phyloP scores from a whole-genome alignment of 2,329 filamentous ascomycete genomes.

The Sporothrix globosa region DNA sequence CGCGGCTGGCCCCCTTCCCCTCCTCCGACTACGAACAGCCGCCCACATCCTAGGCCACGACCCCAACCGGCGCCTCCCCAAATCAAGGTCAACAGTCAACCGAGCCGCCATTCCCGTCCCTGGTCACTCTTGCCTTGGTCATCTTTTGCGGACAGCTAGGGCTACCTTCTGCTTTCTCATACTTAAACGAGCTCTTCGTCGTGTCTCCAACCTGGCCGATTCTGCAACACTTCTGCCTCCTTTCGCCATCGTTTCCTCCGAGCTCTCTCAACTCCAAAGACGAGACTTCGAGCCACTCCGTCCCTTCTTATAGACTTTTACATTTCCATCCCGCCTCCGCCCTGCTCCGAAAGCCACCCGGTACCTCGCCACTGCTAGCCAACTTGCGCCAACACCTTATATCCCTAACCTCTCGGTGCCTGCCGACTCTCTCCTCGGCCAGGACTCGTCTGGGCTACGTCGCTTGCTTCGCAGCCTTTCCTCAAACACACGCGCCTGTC shows the following conservation, averaged over 20 bases:
- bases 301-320: neutral
- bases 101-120: conserved; percentile 23
- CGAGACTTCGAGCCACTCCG: neutral
- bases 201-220: neutral
- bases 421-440: neutral
- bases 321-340: neutral
- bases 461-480: neutral
- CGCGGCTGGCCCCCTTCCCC: conserved; percentile 4
- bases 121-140: neutral
- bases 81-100: conserved; percentile 19
- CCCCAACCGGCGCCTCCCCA: conserved; percentile 21
- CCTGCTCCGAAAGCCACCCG: neutral
- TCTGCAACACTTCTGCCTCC: conserved; percentile 1
- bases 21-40: conserved; percentile 22
- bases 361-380: neutral
- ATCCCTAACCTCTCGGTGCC: neutral
- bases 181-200: conserved; percentile 11
- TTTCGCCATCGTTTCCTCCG: neutral
- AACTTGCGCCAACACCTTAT: neutral
- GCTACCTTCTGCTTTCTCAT: neutral
- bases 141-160: neutral
- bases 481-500: neutral
- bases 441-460: neutral
- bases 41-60: neutral
- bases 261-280: neutral